Evolutionary conservation across 768 basidiomycete species (phyloP), one percentile per base, ranked within the genome.

Genomic region (Termitomyces sp.): DNA sequence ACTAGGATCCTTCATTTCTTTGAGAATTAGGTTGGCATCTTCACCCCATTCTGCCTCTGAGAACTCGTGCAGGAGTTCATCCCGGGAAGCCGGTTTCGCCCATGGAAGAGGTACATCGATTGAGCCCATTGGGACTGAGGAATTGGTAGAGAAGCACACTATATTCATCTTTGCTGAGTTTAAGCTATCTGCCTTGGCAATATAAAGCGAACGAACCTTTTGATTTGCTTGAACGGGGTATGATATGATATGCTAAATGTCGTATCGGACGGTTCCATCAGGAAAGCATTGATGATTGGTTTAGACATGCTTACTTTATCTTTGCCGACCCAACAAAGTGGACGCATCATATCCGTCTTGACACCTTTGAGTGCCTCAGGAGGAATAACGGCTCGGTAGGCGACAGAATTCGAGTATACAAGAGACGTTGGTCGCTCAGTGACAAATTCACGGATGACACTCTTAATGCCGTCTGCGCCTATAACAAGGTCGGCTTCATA

Each of bases 391-490:
- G 73, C 75, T 37, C 82, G 75, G 64, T 79, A 84, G 5, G 78
- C 79, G 30, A 74, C 70, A 3, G 74, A 74, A 53, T 77, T 74
- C 17, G 77, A 76, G 65, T 76, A 84, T n/a, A 63, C 64, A 12
- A 77, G 64, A 47, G 64, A 55, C 28, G 64, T 62, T 22, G 57
- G 50, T 19, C 9, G 10, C 21, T 45, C 49, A 10, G 57, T 53
- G 2, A 82, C 73, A 47, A 66, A 68, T 35, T 58, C 58, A 30
- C 81, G 75, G 19, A 73, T 65, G 3, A 65, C 58, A 58, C 82
- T 83, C 66, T 78, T 83, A 46, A 77, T 70, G 9, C 81, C 81
- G 55, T 82, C 80, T 4, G 77, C 76, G 60, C 79, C 80, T 40
- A 84, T 67, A 3, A 83, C 70, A 7, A 82, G 61, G 54, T 81